phyloP scores from a whole-genome alignment of 108 stramenopile genomes.

The Parietichytrium sp. region DNA sequence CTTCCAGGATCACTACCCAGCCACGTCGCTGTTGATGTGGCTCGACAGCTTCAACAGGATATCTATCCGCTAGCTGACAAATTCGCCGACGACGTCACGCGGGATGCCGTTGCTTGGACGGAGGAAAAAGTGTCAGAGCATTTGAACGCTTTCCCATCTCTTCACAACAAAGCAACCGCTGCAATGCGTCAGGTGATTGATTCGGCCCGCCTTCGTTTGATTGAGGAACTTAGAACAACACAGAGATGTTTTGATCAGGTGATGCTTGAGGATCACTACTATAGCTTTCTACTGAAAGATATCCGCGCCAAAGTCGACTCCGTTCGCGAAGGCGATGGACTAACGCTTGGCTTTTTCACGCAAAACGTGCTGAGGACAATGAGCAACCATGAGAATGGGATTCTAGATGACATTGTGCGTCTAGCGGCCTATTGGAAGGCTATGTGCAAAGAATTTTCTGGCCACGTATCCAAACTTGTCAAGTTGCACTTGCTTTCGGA shows the following conservation, averaged over 20 bases:
- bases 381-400: not conserved
- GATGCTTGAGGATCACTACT: not conserved
- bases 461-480: not conserved
- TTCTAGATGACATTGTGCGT: not conserved
- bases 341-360: not conserved
- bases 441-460: not conserved
- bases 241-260: constrained; percentile 13
- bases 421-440: constrained; percentile 18
- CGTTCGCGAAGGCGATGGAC: not conserved
- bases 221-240: not conserved
- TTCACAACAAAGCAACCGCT: not conserved
- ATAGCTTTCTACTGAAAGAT: not conserved
- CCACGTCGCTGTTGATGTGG: not conserved
- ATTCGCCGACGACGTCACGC: not conserved
- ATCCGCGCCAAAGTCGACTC: not conserved
- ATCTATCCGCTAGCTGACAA: not conserved
- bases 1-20: not conserved
- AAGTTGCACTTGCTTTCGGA: no score
- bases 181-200: not conserved
- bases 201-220: not conserved
- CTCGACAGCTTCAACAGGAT: not conserved
- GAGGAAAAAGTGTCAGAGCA: not conserved
- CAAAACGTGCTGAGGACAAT: not conserved
- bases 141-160: not conserved
- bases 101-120: not conserved